Base-by-base conservation (phyloP, 805 yeast species). In the Metschnikowia baotianmanensis region DNA sequence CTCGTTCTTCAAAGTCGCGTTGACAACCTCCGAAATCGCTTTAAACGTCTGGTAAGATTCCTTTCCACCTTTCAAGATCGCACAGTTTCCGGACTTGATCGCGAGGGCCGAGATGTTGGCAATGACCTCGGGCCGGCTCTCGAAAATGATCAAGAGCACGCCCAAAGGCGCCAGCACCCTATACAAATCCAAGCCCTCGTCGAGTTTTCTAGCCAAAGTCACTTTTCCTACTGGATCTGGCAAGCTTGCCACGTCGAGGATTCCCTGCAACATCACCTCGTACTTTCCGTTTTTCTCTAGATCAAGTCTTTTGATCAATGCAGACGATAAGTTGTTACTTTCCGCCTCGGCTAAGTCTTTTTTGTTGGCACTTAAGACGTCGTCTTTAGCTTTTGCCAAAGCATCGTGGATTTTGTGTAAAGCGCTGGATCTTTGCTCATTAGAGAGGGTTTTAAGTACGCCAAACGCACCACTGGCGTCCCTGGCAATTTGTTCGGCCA, bases 21-120 rank as follows among this genome's bases (percentile, higher is more conserved):
- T 78, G 33, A 93, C 80, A 24, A 89, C 78, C 8, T 72, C 67
- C 32, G 96, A 78, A 80, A 93, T 82, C 26, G 82, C 83, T 50
- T 80, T 76, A 63, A 93, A 95, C 1, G 98, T 87, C 58, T 87
- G 76, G 21, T 77, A 65, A 6, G 95, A 84, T 63, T 93, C 99
- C 62, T 89, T 91, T 44, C 99, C 99, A 52, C 99, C 99, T 65
- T 93, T 93, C 58, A 93, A 74, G 42, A 93, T 93, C 36, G 97
- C 99, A 7, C 97, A 86, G 60, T 93, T 93, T 34, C 97, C 98
- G 2, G 96, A 88, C 62, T 95, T 93, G 59, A 93, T 82, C 15
- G 98, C 96, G 55, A 93, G 72, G 0, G 99, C 93, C 11, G 96
- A 84, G 56, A 93, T 93, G 60, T 93, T 95, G 40, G 99, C 99